A percentile compares a stretch with the other conserved stretches of the same genome.
Evolutionary conservation across 2,329 filamentous ascomycete species (phyloP).

Genomic region (Apiospora kogelbergensis): DNA sequence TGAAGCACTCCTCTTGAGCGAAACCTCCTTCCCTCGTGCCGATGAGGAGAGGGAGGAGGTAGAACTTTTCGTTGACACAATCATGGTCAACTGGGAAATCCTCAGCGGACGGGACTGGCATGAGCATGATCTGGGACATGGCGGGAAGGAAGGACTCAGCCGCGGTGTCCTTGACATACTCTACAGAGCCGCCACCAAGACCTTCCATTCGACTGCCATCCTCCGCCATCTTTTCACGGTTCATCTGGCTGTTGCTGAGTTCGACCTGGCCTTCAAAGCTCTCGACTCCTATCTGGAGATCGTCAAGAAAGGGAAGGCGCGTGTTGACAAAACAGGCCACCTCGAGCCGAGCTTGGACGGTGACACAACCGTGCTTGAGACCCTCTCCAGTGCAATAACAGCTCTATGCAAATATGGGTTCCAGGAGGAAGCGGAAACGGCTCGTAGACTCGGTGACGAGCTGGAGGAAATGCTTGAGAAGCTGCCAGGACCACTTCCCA

Average conservation of each 20-base stretch:
- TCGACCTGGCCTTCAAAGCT: slow-evolving; percentile 86
- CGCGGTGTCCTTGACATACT: slow-evolving; percentile 81
- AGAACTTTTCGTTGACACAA: slow-evolving; percentile 76
- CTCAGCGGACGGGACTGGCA: slow-evolving; percentile 79
- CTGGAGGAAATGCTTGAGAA: slow-evolving; percentile 76
- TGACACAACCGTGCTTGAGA: slow-evolving; percentile 74
- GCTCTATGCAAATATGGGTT: slow-evolving; percentile 82
- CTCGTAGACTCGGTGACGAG: slow-evolving; percentile 66
- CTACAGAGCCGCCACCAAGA: slow-evolving; percentile 88
- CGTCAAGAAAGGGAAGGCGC: slow-evolving; percentile 78
- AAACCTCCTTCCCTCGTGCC: slow-evolving; percentile 82
- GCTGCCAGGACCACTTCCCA: slow-evolving; percentile 36
- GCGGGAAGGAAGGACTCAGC: slow-evolving; percentile 73
- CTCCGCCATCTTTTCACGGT: slow-evolving; percentile 84
- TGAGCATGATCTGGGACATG: slow-evolving; percentile 77
- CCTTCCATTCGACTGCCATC: slow-evolving; percentile 91
- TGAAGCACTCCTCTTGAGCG: slow-evolving; percentile 73
- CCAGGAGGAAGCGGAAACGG: slow-evolving; percentile 73
- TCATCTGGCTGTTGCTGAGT: slow-evolving; percentile 85
- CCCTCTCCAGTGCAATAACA: slow-evolving; percentile 76
- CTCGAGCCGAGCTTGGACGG: slow-evolving; percentile 72
- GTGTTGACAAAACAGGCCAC: slow-evolving; percentile 76
- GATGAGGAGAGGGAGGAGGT: slow-evolving; percentile 76
- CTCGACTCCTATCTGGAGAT: slow-evolving; percentile 92
- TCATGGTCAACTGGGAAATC: slow-evolving; percentile 82